phyloP scores from a whole-genome alignment of 116 monocot genomes.

The Papilionanthe hybrid region DNA sequence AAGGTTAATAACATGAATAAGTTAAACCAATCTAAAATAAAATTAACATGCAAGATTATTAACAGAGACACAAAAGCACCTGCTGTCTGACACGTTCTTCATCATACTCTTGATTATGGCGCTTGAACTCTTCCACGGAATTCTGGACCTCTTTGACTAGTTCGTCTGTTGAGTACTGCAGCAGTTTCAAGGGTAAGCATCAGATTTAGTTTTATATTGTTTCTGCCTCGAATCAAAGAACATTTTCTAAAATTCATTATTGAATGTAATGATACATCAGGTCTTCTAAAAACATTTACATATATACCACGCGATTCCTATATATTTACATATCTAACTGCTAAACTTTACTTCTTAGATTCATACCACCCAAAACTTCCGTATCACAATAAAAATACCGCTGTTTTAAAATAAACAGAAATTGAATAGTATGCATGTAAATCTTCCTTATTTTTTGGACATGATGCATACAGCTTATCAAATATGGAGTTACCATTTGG shows the following conservation, averaged over 20 bases:
- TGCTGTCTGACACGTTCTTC: constrained; percentile 76
- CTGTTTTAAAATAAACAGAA: too few species aligned
- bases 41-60: not conserved
- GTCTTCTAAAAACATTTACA: too few species aligned
- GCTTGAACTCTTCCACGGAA: constrained; percentile 82
- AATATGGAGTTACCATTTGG: not conserved
- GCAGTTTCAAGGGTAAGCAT: constrained; percentile 14
- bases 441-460: too few species aligned
- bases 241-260: not conserved
- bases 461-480: not conserved
- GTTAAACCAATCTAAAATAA: not conserved
- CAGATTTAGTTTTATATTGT: not conserved
- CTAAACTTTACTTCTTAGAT: too few species aligned
- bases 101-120: constrained; percentile 90
- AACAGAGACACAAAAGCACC: constrained; percentile 28
- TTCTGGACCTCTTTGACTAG: constrained; percentile 84
- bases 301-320: too few species aligned
- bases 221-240: not conserved
- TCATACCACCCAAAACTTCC: too few species aligned
- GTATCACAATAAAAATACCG: too few species aligned
- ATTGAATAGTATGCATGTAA: too few species aligned
- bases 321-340: too few species aligned
- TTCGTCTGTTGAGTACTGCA: constrained; percentile 76
- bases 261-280: too few species aligned
- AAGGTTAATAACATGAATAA: not conserved